Percentiles rank a stretch among this genome's conserved stretches.
Evolutionary conservation across 164 flowering plant genomes (phyloP).

Genomic region (Umbellularia californica): DNA sequence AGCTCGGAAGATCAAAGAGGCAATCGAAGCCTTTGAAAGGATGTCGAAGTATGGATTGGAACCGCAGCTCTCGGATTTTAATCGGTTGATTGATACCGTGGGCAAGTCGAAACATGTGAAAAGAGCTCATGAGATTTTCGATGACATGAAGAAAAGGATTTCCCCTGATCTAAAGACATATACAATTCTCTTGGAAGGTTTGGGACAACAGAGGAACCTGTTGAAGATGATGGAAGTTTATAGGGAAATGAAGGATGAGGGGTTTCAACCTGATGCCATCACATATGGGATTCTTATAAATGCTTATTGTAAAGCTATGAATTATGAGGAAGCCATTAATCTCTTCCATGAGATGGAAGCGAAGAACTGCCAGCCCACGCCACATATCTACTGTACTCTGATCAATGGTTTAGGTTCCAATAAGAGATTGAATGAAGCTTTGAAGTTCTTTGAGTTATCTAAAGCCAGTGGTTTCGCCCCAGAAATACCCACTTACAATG

Average conservation of each 20-base stretch:
- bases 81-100: slow-evolving; percentile 55
- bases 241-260: slow-evolving; percentile 47
- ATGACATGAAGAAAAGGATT: slow-evolving; percentile 47
- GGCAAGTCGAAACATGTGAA: slow-evolving; percentile 57
- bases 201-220: slow-evolving; percentile 57
- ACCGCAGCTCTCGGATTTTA: slow-evolving; percentile 56
- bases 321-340: slow-evolving; percentile 22
- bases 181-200: slow-evolving; percentile 73
- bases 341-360: slow-evolving; percentile 20
- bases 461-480: slow-evolving; percentile 46
- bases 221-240: slow-evolving; percentile 51
- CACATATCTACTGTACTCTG: slow-evolving; percentile 50
- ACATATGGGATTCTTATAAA: slow-evolving; percentile 28
- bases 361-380: slow-evolving; percentile 20
- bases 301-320: slow-evolving; percentile 17
- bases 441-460: slow-evolving; percentile 48
- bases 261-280: slow-evolving; percentile 28
- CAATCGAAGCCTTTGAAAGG: slow-evolving; percentile 56
- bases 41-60: slow-evolving; percentile 71
- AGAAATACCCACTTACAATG: slow-evolving; percentile 77
- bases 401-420: slow-evolving; percentile 70
- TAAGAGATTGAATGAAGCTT: slow-evolving; percentile 58
- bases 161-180: slow-evolving; percentile 25
- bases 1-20: slow-evolving; percentile 63
- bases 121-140: slow-evolving; percentile 62